A percentile compares a stretch with the other conserved stretches of the same genome.
These are phyloP conservation scores for Penicillium atrosanguineum DNA, from an alignment of 495 filamentous ascomycete species.

Conservation along the genomic window DNA sequence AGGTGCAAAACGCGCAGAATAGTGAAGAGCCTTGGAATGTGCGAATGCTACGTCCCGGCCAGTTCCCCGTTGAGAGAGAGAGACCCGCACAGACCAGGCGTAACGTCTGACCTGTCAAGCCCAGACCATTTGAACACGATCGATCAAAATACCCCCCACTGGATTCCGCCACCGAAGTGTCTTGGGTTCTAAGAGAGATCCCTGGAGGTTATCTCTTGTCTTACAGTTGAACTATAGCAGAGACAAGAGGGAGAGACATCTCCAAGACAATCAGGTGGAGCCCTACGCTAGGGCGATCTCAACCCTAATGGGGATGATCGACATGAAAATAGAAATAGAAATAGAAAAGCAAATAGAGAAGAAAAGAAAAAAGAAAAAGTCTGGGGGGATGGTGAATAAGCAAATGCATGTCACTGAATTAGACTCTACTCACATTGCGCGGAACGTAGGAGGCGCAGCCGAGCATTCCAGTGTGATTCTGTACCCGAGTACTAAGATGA, in stretches of 20 bases:
- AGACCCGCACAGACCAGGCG: constrained; percentile 9
- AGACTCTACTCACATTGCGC: constrained; percentile 27
- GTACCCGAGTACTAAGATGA: neutral
- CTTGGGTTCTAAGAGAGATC: neutral
- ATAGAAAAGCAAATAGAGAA: constrained; percentile 16
- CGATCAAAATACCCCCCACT: constrained; percentile 11
- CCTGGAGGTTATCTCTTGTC: neutral
- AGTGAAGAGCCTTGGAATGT: constrained; percentile 15
- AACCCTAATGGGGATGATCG: neutral
- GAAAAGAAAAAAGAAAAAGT: constrained; percentile 1
- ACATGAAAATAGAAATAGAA: constrained; percentile 6
- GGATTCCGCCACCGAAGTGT: neutral
- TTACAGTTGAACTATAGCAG: neutral
- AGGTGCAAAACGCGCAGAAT: constrained; percentile 14
- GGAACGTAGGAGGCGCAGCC: constrained; percentile 20
- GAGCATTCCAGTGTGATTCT: constrained; percentile 14
- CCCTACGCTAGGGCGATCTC: neutral
- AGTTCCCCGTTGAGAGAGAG: neutral
- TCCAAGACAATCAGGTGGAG: neutral
- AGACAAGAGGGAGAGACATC: neutral
- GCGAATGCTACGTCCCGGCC: constrained; percentile 15
- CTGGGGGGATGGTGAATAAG: neutral
- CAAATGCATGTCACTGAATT: constrained; percentile 18
- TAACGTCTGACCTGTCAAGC: constrained; percentile 18
- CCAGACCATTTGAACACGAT: constrained; percentile 1